These are phyloP conservation scores for Camelina neglecta DNA, from an alignment of 345 rosid species.

Conservation along the genomic window DNA sequence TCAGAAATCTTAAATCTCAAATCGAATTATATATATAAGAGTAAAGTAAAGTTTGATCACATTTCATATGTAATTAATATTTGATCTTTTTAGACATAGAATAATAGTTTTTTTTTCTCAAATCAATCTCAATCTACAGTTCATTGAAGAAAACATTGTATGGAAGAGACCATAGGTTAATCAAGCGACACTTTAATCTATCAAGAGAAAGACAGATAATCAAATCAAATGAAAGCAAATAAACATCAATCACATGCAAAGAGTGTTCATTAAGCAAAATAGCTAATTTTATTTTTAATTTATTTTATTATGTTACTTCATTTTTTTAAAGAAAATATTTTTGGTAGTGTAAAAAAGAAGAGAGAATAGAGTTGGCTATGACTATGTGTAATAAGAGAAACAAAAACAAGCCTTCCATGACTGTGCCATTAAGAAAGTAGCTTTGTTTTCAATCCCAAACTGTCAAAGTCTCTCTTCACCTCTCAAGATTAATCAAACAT, in stretches of 20 bases:
- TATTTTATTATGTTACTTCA: conserved; percentile 19
- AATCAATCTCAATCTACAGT: background rate
- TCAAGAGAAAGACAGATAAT: conserved; percentile 32
- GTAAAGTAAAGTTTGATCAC: background rate
- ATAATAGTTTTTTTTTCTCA: background rate
- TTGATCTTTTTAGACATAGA: background rate
- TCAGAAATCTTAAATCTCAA: background rate
- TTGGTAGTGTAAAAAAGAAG: conserved; percentile 24
- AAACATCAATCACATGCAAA: conserved; percentile 48
- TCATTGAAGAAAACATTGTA: conserved; percentile 28
- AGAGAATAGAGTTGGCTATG: conserved; percentile 50
- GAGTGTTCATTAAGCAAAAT: conserved; percentile 36
- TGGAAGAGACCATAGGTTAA: conserved; percentile 38
- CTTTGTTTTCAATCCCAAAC: conserved; percentile 52
- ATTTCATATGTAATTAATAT: background rate
- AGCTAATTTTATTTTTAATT: conserved; percentile 7
- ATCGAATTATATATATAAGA: background rate
- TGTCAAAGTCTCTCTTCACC: conserved; percentile 48
- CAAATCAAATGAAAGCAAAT: conserved; percentile 44
- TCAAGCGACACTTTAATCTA: conserved; percentile 12
- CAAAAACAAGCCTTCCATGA: conserved; percentile 54
- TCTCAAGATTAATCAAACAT: conserved; percentile 36
- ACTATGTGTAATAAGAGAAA: conserved; percentile 43
- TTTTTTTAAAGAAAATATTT: background rate
- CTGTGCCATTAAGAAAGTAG: conserved; percentile 61